Percentiles rank a stretch among this genome's conserved stretches.
These are phyloP conservation scores for Schizopora paradoxa DNA, from an alignment of 1,284 basidiomycete species.

Conservation along the genomic window DNA sequence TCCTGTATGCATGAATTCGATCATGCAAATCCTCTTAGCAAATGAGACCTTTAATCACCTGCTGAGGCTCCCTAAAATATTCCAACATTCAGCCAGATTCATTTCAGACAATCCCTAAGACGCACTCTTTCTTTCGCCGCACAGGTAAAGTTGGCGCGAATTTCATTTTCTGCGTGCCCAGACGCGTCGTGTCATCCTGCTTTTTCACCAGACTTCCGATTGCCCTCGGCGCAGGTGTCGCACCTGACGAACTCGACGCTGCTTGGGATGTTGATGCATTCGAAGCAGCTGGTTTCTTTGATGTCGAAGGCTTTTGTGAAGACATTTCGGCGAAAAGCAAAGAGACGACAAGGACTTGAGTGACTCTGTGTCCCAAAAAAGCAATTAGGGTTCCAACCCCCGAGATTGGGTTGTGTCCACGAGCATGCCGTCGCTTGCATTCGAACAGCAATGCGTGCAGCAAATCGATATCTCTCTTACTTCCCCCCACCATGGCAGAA, in stretches of 20 bases:
- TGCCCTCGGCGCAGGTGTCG: conserved; percentile 36
- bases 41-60: conserved; percentile 30
- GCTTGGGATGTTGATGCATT: background rate
- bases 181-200: conserved; percentile 60
- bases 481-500: conserved; percentile 33
- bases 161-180: conserved; percentile 69
- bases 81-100: background rate
- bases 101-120: conserved; percentile 18
- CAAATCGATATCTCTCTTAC: background rate
- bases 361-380: background rate
- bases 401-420: too few relatives aligned
- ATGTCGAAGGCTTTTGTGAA: background rate
- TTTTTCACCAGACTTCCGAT: conserved; percentile 72
- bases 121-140: conserved; percentile 73
- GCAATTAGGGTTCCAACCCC: too few relatives aligned
- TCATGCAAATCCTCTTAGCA: background rate
- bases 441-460: background rate
- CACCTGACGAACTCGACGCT: conserved; percentile 4
- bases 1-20: conserved; percentile 39
- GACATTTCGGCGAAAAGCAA: too few relatives aligned
- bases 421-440: too few relatives aligned
- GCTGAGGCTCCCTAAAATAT: conserved; percentile 34
- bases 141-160: conserved; percentile 71
- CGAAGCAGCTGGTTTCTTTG: background rate
- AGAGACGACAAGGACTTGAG: background rate